A percentile compares a stretch with the other conserved stretches of the same genome.
Conservation (phyloP, 352 stramenopile genomes). For the Phytophthora sp. region DNA sequence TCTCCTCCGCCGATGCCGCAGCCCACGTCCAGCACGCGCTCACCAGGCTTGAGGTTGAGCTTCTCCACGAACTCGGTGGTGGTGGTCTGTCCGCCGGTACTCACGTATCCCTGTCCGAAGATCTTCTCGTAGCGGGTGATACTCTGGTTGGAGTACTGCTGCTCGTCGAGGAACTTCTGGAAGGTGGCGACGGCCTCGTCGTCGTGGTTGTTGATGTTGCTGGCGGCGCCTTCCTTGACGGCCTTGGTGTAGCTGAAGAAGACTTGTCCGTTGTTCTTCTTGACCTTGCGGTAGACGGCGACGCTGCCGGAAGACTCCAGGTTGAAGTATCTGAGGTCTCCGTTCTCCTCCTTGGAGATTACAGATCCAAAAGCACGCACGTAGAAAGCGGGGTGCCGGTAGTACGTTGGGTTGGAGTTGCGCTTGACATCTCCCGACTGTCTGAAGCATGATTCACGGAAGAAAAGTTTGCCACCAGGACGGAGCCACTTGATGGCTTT, state of each 20-base stretch:
- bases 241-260: conserved; percentile 76
- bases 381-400: conserved; percentile 75
- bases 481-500: conserved; percentile 73
- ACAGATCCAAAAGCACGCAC: conserved; percentile 58
- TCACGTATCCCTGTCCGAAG: conserved; percentile 78
- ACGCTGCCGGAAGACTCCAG: conserved; percentile 75
- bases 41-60: conserved; percentile 59
- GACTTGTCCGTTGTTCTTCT: conserved; percentile 86
- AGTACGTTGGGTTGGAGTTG: conserved; percentile 66
- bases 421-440: conserved; percentile 72
- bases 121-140: conserved; percentile 83
- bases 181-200: conserved; percentile 55
- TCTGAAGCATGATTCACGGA: conserved; percentile 72
- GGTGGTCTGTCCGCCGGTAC: conserved; percentile 64
- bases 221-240: conserved; percentile 35
- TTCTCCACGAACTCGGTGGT: conserved; percentile 78
- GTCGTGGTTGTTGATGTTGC: conserved; percentile 11
- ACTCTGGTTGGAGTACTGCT: conserved; percentile 75
- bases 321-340: conserved; percentile 53
- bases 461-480: conserved; percentile 68
- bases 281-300: conserved; percentile 70
- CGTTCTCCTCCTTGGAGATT: conserved; percentile 45
- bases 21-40: conserved; percentile 89
- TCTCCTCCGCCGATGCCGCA: conserved; percentile 91
- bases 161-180: conserved; percentile 73